A percentile compares a stretch with the other conserved stretches of the same genome.
Evolutionary conservation across 225 moss, liverwort and hornwort species (phyloP).

Genomic region (Pleurozium schreberi): DNA sequence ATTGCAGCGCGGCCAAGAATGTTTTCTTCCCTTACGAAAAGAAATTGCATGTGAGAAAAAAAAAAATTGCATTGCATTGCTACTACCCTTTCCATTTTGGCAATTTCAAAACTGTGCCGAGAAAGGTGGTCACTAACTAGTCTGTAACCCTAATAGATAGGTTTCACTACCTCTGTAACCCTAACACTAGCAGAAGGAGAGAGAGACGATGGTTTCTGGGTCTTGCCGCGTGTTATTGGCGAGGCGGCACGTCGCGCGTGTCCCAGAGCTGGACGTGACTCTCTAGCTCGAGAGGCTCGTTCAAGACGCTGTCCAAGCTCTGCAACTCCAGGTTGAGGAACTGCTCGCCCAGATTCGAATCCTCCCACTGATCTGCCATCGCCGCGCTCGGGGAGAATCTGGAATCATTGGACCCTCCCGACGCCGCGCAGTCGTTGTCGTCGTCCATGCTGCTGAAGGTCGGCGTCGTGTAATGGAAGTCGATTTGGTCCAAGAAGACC

Average conservation of each 20-base stretch:
- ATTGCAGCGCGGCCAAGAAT: constrained; percentile 1
- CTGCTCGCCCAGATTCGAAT: constrained; percentile 22
- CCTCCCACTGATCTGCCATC: constrained; percentile 23
- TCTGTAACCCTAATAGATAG: background rate
- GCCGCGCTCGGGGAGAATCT: constrained; percentile 13
- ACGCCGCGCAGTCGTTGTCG: constrained; percentile 6
- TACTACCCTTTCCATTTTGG: background rate
- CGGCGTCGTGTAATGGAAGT: background rate
- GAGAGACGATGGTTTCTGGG: background rate
- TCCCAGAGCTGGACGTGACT: constrained; percentile 28
- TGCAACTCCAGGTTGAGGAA: constrained; percentile 36
- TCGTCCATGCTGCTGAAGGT: constrained; percentile 1
- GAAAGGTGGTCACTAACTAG: background rate
- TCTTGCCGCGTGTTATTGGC: background rate
- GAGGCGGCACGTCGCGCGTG: background rate
- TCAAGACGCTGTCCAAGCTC: constrained; percentile 34
- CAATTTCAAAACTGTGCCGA: constrained; percentile 8
- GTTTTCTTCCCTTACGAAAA: background rate
- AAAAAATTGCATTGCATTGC: too few relatives aligned
- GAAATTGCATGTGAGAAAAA: background rate
- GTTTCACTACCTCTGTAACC: background rate
- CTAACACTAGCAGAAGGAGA: background rate
- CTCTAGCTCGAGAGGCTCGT: constrained; percentile 28
- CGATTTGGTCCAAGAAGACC: constrained; percentile 13
- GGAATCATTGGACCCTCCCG: constrained; percentile 11